Evolutionary conservation across 1,284 basidiomycete species (phyloP).

Genomic region (Flammula alnicola): DNA sequence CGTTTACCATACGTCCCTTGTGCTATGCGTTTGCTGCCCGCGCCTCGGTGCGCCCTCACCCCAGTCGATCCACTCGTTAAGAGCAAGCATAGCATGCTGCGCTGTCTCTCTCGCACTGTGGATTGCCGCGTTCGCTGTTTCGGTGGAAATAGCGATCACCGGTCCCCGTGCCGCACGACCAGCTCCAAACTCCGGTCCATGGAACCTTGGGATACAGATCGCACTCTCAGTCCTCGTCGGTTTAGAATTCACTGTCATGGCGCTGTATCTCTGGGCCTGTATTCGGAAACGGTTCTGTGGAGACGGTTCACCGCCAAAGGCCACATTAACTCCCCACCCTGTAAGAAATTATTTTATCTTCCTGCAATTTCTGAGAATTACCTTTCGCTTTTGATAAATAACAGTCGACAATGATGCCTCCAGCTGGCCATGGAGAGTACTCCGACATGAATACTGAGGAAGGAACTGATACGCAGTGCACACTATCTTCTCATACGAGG

Average conservation of each 20-base stretch:
- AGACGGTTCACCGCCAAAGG: too few relatives aligned
- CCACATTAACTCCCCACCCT: too few relatives aligned
- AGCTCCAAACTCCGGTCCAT: not conserved
- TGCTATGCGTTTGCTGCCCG: not conserved
- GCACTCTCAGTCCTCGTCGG: constrained; percentile 2
- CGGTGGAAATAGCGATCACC: constrained; percentile 7
- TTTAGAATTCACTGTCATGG: constrained; percentile 3
- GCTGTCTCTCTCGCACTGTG: constrained; percentile 6
- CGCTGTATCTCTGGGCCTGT: constrained; percentile 5
- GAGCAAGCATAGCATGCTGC: not conserved
- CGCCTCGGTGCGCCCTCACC: too few relatives aligned
- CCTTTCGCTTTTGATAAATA: too few relatives aligned
- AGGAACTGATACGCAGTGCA: too few relatives aligned
- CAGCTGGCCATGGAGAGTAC: too few relatives aligned
- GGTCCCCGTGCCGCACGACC: not conserved
- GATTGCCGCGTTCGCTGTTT: constrained; percentile 4
- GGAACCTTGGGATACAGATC: constrained; percentile 5
- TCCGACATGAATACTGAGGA: too few relatives aligned
- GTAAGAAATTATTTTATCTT: too few relatives aligned
- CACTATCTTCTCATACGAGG: too few relatives aligned
- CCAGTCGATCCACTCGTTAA: too few relatives aligned
- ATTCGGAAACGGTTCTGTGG: not conserved
- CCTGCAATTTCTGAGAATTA: too few relatives aligned
- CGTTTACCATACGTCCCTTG: constrained; percentile 1
- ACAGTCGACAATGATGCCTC: too few relatives aligned